phyloP scores from a whole-genome alignment of 2,329 filamentous ascomycete genomes.

The Hypoxylon rubiginosum region DNA sequence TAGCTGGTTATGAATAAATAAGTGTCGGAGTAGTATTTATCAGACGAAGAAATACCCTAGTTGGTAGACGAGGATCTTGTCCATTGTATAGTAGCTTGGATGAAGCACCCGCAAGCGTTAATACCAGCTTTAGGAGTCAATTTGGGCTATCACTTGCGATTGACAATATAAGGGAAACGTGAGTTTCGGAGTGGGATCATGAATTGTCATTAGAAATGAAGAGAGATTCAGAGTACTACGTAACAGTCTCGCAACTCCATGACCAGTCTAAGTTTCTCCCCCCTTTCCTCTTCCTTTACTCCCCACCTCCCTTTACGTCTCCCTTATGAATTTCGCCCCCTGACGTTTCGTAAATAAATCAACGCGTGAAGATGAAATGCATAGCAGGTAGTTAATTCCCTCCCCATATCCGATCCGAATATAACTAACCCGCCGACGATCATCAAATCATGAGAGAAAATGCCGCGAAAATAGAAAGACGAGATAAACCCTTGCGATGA shows the following conservation, averaged over 20 bases:
- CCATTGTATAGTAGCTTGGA: neutral
- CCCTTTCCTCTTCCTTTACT: conserved; percentile 8
- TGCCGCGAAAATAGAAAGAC: conserved; percentile 1
- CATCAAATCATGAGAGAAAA: conserved; percentile 21
- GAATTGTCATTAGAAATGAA: conserved; percentile 12
- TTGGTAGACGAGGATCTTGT: neutral
- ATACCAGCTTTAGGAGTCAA: neutral
- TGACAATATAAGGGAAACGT: neutral
- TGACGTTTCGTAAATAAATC: conserved; percentile 10
- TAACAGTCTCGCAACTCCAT: conserved; percentile 38
- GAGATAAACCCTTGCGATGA: neutral
- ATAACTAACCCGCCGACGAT: conserved; percentile 8
- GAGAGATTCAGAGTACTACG: conserved; percentile 21
- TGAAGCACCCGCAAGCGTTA: neutral
- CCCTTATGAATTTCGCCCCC: neutral
- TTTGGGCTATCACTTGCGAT: neutral
- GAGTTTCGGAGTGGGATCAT: neutral
- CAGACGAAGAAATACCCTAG: neutral
- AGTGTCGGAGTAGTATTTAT: neutral
- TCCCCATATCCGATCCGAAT: neutral
- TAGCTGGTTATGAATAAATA: neutral
- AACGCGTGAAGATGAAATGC: neutral
- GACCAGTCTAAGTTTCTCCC: conserved; percentile 19
- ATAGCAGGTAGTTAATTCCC: neutral
- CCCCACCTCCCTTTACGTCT: neutral